Conservation (phyloP, 305 asterid species). For the Striga hermonthica region DNA sequence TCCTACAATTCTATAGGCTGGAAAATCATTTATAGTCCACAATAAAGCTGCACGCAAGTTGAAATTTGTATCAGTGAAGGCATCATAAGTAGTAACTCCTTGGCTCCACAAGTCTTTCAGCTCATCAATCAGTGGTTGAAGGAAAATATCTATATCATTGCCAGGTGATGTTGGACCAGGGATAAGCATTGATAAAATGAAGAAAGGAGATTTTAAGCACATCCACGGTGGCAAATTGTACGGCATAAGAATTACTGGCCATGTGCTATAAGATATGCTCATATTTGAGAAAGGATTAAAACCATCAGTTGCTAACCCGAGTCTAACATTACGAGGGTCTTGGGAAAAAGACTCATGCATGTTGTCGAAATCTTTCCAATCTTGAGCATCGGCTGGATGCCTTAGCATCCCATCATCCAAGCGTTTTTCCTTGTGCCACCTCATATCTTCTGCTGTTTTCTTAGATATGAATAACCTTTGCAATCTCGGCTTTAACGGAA, state of each 20-base stretch:
- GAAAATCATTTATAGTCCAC: conserved; percentile 11
- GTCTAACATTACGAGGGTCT: not conserved
- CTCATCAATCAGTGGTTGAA: not conserved
- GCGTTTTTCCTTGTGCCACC: not conserved
- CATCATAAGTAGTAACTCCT: conserved; percentile 5
- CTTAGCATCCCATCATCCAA: not conserved
- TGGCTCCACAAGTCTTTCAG: not conserved
- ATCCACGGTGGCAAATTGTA: not conserved
- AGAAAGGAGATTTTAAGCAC: not conserved
- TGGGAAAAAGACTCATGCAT: not conserved
- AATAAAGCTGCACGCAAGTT: not conserved
- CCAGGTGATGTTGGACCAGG: not conserved
- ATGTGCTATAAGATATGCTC: not conserved
- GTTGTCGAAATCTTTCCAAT: not conserved
- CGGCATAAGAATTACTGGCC: not conserved
- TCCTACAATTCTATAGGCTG: conserved; percentile 3
- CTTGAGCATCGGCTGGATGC: not conserved
- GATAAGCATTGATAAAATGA: not conserved
- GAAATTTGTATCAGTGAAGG: not conserved
- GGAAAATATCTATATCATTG: not conserved
- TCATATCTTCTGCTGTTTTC: not conserved
- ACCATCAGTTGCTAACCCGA: not conserved
- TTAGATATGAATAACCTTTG: not conserved
- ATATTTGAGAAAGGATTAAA: not conserved
- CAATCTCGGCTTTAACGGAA: not conserved